Percentiles rank a stretch among this genome's conserved stretches.
phyloP scores from a whole-genome alignment of 495 filamentous ascomycete genomes.

The Aspergillus conjunctus region DNA sequence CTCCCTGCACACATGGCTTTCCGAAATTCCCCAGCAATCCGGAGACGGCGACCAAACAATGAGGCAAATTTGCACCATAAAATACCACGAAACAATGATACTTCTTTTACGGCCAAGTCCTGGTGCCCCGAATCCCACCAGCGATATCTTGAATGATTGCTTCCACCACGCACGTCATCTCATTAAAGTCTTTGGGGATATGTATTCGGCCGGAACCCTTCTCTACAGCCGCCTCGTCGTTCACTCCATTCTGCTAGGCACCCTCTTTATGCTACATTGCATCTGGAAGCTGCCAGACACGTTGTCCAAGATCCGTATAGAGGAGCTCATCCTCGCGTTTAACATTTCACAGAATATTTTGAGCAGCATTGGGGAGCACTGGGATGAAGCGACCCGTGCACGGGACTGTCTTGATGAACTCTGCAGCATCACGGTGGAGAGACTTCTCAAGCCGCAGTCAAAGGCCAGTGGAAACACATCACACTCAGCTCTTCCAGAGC shows the following conservation, averaged over 20 bases:
- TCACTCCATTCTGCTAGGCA: slow-evolving; percentile 45
- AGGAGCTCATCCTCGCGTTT: slow-evolving; percentile 41
- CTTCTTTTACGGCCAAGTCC: slow-evolving; percentile 47
- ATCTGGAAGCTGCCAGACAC: slow-evolving; percentile 43
- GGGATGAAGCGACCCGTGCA: slow-evolving; percentile 45
- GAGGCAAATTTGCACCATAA: slow-evolving; percentile 34
- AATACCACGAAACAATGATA: slow-evolving; percentile 49
- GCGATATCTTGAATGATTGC: slow-evolving; percentile 36
- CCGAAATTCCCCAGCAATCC: slow-evolving; percentile 29
- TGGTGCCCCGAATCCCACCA: slow-evolving; percentile 42
- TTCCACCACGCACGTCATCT: slow-evolving; percentile 41
- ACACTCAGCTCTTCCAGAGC: background rate
- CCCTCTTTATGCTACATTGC: slow-evolving; percentile 46
- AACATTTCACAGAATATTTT: slow-evolving; percentile 44
- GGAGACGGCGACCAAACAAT: slow-evolving; percentile 28
- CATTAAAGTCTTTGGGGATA: slow-evolving; percentile 35
- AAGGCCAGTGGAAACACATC: too few species aligned
- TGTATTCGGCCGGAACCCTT: slow-evolving; percentile 40
- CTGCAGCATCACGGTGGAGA: slow-evolving; percentile 40
- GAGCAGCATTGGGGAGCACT: slow-evolving; percentile 51
- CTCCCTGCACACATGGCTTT: slow-evolving; percentile 36
- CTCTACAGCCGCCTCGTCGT: slow-evolving; percentile 45
- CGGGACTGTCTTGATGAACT: slow-evolving; percentile 48
- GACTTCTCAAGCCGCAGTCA: slow-evolving; percentile 39
- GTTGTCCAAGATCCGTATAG: slow-evolving; percentile 38